Evolutionary conservation across 805 yeast species (phyloP), one percentile per base, ranked within the genome.

Genomic region (Peterozyma xylosa): DNA sequence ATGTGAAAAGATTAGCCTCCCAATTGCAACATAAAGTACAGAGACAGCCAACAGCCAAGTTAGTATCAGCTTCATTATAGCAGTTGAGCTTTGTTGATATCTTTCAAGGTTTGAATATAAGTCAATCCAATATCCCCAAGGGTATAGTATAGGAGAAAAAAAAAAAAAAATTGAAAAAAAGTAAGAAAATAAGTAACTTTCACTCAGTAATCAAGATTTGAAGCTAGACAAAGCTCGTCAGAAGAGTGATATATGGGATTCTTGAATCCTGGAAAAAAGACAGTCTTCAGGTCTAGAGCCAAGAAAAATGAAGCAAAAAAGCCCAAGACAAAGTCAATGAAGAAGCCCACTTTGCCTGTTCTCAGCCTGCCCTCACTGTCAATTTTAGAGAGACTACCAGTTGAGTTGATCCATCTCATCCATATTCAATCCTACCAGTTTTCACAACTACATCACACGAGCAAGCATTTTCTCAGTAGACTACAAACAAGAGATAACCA

Each of bases 401-500:
- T 40, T 11, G 47, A 44, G 15, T 37, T 44, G 35, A 16, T 44
- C 7, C 37, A 37, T 27, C 41, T 39, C 21, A 44, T 44, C 5
- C 37, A 18, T 14, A 18, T 39, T 10, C 17, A 33, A 11, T 39
- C 46, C 6, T 21, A 5, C 27, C 15, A 32, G 6, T 30, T 30
- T 17, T 21, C 39, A 6, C 13, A 30, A 15, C 34, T 44, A 15
- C 18, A 33, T 15, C 33, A 32, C 15, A 17, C 38, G 3, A 44
- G 39, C 17, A 39, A 29, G 30, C 17, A 36, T 37, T 40, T 44
- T 29, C 38, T 39, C 16, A 16, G 14, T 16, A 14, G 39, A 5
- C 30, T 44, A 15, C n/a, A 33, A 27, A 16, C 33, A 4, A 16
- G 30, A 9, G 33, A 36, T 13, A 39, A 44, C 30, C 30, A 40